phyloP scores from a whole-genome alignment of 1,139 yeast genomes.

The Lodderomyces beijingensis region DNA sequence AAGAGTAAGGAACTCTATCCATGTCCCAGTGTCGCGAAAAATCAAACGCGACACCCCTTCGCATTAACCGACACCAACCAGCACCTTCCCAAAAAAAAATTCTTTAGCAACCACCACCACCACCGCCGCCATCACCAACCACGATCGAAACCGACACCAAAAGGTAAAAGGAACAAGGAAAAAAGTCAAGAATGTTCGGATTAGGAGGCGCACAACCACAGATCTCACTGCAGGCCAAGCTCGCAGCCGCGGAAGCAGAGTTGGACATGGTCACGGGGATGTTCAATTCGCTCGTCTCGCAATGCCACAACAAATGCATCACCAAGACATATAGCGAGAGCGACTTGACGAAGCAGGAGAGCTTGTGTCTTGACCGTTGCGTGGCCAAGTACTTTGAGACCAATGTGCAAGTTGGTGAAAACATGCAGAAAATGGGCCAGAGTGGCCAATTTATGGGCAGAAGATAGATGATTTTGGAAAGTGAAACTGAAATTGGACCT shows the following conservation, averaged over 20 bases:
- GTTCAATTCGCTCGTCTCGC: constrained; percentile 83
- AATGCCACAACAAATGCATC: constrained; percentile 90
- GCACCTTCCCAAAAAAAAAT: too few relatives aligned
- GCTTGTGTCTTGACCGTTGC: constrained; percentile 93
- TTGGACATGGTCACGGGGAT: constrained; percentile 95
- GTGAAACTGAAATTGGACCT: too few relatives aligned
- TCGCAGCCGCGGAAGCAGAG: constrained; percentile 81
- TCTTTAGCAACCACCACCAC: too few relatives aligned
- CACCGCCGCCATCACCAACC: too few relatives aligned
- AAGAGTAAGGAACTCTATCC: too few relatives aligned
- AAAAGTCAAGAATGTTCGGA: constrained; percentile 57
- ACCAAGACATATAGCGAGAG: constrained; percentile 62
- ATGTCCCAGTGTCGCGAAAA: too few relatives aligned
- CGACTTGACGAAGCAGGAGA: constrained; percentile 78
- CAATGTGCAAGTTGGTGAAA: constrained; percentile 92
- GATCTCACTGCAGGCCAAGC: constrained; percentile 67
- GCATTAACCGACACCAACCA: too few relatives aligned
- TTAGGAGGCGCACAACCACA: constrained; percentile 79
- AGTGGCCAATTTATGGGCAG: constrained; percentile 50
- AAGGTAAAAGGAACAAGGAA: not conserved
- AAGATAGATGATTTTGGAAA: too few relatives aligned
- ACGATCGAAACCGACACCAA: not conserved
- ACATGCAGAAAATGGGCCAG: constrained; percentile 74
- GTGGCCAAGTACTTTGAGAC: constrained; percentile 96
- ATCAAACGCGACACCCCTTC: too few relatives aligned